Evolutionary conservation across 768 basidiomycete genomes (phyloP).

Genomic region (Mycena kentingensis): DNA sequence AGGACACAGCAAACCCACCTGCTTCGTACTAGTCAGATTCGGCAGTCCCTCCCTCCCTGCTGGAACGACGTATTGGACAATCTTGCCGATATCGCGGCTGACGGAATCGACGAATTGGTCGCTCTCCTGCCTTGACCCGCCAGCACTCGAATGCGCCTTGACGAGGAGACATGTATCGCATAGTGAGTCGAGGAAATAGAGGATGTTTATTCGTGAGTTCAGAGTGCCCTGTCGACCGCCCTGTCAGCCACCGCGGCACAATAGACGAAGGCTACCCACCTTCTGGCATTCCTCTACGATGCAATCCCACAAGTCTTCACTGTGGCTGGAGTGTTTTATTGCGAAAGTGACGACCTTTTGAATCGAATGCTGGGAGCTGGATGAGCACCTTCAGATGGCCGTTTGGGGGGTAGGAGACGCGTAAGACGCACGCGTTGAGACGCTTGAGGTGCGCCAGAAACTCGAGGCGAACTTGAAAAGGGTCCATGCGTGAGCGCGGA

Average conservation of each 20-base stretch:
- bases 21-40: slow-evolving; percentile 84
- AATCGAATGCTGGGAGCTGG: slow-evolving; percentile 24
- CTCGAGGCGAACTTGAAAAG: slow-evolving; percentile 21
- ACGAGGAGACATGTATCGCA: slow-evolving; percentile 77
- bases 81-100: slow-evolving; percentile 71
- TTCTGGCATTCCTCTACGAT: slow-evolving; percentile 89
- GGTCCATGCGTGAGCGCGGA: slow-evolving; percentile 12
- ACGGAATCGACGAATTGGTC: slow-evolving; percentile 80
- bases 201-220: slow-evolving; percentile 90
- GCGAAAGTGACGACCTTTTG: slow-evolving; percentile 24
- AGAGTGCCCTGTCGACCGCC: slow-evolving; percentile 63
- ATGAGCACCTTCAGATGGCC: slow-evolving; percentile 19
- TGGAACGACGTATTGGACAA: slow-evolving; percentile 86
- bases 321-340: slow-evolving; percentile 33
- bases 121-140: slow-evolving; percentile 39
- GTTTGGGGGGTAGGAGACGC: neutral
- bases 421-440: slow-evolving; percentile 18
- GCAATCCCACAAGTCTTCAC: slow-evolving; percentile 94
- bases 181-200: slow-evolving; percentile 88
- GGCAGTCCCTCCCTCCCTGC: slow-evolving; percentile 84
- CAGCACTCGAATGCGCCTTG: slow-evolving; percentile 54
- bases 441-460: slow-evolving; percentile 19
- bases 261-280: slow-evolving; percentile 40
- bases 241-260: neutral
- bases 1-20: slow-evolving; percentile 49